Percentiles rank a stretch among this genome's conserved stretches.
phyloP scores from a whole-genome alignment of 345 rosid species.

The Brassica rapa region DNA sequence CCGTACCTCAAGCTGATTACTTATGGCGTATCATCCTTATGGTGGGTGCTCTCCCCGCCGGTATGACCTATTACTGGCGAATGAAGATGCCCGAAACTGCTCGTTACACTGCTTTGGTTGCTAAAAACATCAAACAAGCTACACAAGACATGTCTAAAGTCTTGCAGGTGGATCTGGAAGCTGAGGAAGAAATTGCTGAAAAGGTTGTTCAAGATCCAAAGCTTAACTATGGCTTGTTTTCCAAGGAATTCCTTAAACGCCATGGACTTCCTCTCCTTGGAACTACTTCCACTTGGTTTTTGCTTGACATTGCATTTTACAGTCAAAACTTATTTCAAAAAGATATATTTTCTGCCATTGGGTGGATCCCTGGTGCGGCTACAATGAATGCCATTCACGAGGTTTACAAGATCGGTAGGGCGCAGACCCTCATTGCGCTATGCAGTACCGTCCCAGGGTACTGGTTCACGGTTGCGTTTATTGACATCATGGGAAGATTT shows the following conservation, averaged over 20 bases:
- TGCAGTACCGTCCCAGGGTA: conserved; percentile 59
- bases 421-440: conserved; percentile 56
- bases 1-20: conserved; percentile 51
- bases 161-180: conserved; percentile 44
- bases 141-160: conserved; percentile 58
- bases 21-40: conserved; percentile 56
- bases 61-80: conserved; percentile 55
- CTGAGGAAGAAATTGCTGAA: conserved; percentile 40
- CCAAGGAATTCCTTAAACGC: conserved; percentile 43
- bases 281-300: conserved; percentile 52
- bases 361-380: conserved; percentile 51
- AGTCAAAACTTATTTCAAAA: conserved; percentile 58
- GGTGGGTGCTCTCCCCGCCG: conserved; percentile 58
- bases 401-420: conserved; percentile 51
- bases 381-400: conserved; percentile 54
- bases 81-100: conserved; percentile 68
- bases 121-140: conserved; percentile 48
- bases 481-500: conserved; percentile 51
- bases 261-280: conserved; percentile 61
- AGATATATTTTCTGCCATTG: conserved; percentile 53
- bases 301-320: conserved; percentile 58
- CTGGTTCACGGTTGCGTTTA: conserved; percentile 57
- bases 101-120: conserved; percentile 58
- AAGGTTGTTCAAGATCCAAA: conserved; percentile 10
- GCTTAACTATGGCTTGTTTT: conserved; percentile 47